phyloP scores from a whole-genome alignment of 495 filamentous ascomycete species.

The Sphaerosporella brunnea region DNA sequence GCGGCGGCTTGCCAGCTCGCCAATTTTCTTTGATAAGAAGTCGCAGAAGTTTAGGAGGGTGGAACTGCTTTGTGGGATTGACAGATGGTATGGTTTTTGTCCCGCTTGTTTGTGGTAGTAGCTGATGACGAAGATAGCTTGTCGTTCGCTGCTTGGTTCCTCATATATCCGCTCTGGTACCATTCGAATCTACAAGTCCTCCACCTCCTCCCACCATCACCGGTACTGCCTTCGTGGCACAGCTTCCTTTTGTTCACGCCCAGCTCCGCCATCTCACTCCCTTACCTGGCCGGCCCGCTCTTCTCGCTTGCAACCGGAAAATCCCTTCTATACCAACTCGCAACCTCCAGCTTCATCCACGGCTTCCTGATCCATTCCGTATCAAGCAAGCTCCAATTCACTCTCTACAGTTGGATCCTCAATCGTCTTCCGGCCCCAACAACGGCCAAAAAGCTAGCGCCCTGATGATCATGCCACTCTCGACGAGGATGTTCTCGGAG shows the following conservation, averaged over 20 bases:
- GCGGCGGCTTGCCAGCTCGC: slow-evolving; percentile 14
- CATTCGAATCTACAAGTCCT: slow-evolving; percentile 22
- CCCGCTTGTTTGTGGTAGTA: neutral
- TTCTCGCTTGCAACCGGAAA: slow-evolving; percentile 13
- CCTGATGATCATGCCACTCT: neutral
- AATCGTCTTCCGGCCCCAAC: slow-evolving; percentile 17
- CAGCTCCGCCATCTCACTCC: slow-evolving; percentile 14
- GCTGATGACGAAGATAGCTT: slow-evolving; percentile 12
- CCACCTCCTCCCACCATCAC: slow-evolving; percentile 16
- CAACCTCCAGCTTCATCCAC: slow-evolving; percentile 16
- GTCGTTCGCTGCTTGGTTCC: slow-evolving; percentile 20
- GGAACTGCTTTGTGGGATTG: slow-evolving; percentile 3
- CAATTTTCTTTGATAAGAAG: slow-evolving; percentile 17
- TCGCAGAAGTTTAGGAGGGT: slow-evolving; percentile 16
- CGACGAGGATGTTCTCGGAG: neutral
- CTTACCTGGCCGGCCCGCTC: slow-evolving; percentile 5
- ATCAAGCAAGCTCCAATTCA: slow-evolving; percentile 10
- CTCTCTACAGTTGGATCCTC: slow-evolving; percentile 14
- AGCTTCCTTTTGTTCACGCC: slow-evolving; percentile 20
- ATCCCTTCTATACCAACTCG: slow-evolving; percentile 10
- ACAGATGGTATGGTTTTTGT: slow-evolving; percentile 2
- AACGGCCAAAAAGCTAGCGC: neutral
- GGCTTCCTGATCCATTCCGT: slow-evolving; percentile 20
- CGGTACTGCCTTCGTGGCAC: slow-evolving; percentile 17
- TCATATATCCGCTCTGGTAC: slow-evolving; percentile 24